Base-by-base conservation (phyloP, 306 rosid genomes). In the Acacia melanoxylon region DNA sequence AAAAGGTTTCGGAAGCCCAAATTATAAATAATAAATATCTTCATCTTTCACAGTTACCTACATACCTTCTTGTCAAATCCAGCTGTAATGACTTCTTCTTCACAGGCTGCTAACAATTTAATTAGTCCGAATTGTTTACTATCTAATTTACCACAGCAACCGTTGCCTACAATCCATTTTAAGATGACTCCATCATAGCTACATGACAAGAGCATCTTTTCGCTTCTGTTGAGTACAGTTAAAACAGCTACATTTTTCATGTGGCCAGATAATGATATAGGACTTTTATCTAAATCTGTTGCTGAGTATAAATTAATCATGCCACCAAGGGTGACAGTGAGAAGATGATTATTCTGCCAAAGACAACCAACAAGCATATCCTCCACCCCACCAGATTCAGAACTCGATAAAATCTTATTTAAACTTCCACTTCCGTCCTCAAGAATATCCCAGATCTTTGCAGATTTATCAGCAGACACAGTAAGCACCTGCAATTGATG, bases 381-480 rank as follows among this genome's bases (percentile, higher is more conserved):
- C 71, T 96, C 98, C 78, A 96, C 90, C 72, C 97, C 97, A 8
- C 97, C 93, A 15, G 97, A 73, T 77, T 94, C 94, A 71, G 90
- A 86, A 85, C 40, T 56, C 6, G 86, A 40, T 86, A 92, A 83
- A 22, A 93, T 96, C 90, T 83, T 91, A 56, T 81, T 83, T 72
- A 96, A 76, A 72, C 74, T 90, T 85, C 97, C 97, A 81, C 83
- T 89, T 76, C 96, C 94, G 71, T 93, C 91, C 80, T 92, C 95
- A 68, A 87, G 84, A 80, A 93, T 89, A 80, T 89, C 90, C 99
- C 99, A 96, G 51, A 93, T 72, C 83, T 92, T 96, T 37, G 99
- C 99, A n/a, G 97, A 80, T 83, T 93, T 93, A 89, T 96, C 99
- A 83, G 99, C 99, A 66, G 99, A 96, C 72, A 88, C 99, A 16